Evolutionary conservation across 2,329 filamentous ascomycete species (phyloP).

Genomic region (Aquanectria penicillioides): DNA sequence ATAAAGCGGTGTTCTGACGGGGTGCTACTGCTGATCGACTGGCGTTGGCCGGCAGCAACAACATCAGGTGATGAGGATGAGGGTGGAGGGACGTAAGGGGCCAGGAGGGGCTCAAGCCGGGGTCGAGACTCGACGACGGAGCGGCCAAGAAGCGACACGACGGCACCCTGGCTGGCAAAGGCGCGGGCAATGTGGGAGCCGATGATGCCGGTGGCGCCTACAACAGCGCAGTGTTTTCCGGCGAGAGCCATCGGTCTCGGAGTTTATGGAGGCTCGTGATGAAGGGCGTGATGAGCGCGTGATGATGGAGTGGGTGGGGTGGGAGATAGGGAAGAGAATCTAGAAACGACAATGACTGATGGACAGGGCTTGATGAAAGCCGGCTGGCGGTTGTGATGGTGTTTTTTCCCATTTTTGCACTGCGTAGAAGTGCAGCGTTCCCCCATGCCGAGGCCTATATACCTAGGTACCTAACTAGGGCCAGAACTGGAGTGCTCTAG

Average conservation of each 20-base stretch:
- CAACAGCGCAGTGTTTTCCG: conserved; percentile 68
- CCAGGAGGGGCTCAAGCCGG: conserved; percentile 46
- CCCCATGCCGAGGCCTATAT: too few species aligned
- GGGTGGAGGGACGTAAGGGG: conserved; percentile 34
- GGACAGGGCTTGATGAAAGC: background rate
- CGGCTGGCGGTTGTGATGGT: conserved; percentile 11
- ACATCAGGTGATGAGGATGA: background rate
- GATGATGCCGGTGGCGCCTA: conserved; percentile 77
- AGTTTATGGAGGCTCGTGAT: background rate
- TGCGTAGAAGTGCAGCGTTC: too few species aligned
- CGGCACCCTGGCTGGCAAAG: conserved; percentile 71
- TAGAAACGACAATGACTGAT: conserved; percentile 1
- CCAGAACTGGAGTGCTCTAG: too few species aligned
- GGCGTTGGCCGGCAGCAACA: background rate
- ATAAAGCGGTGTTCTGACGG: conserved; percentile 47
- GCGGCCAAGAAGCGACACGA: conserved; percentile 70
- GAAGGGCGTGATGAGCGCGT: background rate
- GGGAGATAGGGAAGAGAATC: background rate
- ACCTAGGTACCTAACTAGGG: too few species aligned
- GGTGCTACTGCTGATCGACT: conserved; percentile 9
- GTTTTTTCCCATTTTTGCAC: too few species aligned
- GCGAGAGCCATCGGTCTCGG: conserved; percentile 48
- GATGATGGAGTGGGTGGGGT: background rate
- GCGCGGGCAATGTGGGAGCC: conserved; percentile 72
- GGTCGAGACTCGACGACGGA: conserved; percentile 58